Conservation (phyloP, 164 flowering plant genomes). For the Houttuynia cordata region DNA sequence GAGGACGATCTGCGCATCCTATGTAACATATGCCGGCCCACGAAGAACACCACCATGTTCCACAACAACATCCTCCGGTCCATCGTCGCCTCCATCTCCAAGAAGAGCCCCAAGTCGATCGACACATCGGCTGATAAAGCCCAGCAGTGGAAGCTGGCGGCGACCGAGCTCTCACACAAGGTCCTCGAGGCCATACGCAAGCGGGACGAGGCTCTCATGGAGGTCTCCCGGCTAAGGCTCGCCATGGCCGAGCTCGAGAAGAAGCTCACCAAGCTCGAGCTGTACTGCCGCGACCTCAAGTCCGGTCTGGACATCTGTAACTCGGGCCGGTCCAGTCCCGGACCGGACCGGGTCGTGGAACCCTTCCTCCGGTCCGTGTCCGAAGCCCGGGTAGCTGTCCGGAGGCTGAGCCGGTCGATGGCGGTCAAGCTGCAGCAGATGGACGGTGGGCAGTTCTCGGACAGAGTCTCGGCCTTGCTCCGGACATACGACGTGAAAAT, state of each 20-base stretch:
- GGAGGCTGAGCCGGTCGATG: conserved; percentile 44
- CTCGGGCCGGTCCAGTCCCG: conserved; percentile 3
- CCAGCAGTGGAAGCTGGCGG: conserved; percentile 67
- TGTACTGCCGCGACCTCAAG: conserved; percentile 58
- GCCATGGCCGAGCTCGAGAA: conserved; percentile 86
- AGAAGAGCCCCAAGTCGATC: conserved; percentile 41
- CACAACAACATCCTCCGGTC: conserved; percentile 46
- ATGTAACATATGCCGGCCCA: neutral
- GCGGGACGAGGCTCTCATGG: conserved; percentile 73
- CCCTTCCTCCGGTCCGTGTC: conserved; percentile 49
- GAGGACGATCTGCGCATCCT: conserved; percentile 25
- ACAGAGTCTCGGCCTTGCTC: conserved; percentile 40
- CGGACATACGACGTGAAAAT: conserved; percentile 55
- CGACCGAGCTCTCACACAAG: conserved; percentile 65
- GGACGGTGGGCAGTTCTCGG: conserved; percentile 37
- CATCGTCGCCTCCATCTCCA: conserved; percentile 33
- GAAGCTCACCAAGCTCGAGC: conserved; percentile 76
- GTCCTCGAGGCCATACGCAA: conserved; percentile 59
- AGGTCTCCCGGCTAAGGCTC: conserved; percentile 58
- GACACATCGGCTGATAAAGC: conserved; percentile 22
- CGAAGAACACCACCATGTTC: neutral
- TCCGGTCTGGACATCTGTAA: conserved; percentile 43
- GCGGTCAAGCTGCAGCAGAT: conserved; percentile 47
- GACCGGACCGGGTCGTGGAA: conserved; percentile 22
- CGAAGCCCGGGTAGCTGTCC: conserved; percentile 47